Percentiles rank a stretch among this genome's conserved stretches.
Conservation (phyloP, 116 monocot species). For the Zostera marina region DNA sequence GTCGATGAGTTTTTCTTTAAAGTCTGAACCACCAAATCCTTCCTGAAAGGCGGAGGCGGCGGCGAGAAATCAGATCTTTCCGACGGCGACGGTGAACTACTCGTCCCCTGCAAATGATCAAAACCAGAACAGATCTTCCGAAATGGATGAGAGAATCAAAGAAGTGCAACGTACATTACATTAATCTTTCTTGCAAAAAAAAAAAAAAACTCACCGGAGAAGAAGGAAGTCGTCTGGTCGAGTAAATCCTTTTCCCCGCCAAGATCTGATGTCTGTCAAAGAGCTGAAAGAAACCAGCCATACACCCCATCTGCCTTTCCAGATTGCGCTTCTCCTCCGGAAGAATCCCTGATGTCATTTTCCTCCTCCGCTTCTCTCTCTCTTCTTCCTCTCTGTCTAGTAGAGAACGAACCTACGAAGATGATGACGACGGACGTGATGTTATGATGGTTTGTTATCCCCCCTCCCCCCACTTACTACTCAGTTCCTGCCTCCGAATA, state of each 20-base stretch:
- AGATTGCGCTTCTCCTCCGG: neutral
- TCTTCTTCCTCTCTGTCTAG: neutral
- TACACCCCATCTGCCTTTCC: constrained; percentile 83
- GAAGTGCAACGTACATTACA: too few relatives aligned
- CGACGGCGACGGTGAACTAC: constrained; percentile 55
- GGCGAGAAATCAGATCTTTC: constrained; percentile 48
- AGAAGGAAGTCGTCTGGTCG: constrained; percentile 27
- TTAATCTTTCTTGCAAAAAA: too few relatives aligned
- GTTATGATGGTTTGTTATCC: too few relatives aligned
- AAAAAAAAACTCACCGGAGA: constrained; percentile 17
- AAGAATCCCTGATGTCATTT: neutral
- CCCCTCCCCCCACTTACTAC: too few relatives aligned
- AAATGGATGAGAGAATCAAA: constrained; percentile 1
- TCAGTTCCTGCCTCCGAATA: too few relatives aligned
- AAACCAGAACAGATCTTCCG: neutral
- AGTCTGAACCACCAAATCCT: neutral
- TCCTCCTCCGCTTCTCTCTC: neutral
- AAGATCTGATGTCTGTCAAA: constrained; percentile 71
- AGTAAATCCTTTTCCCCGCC: constrained; percentile 31
- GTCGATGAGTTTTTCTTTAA: neutral
- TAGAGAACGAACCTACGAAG: too few relatives aligned
- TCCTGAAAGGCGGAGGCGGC: constrained; percentile 15
- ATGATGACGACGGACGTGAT: neutral
- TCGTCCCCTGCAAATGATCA: constrained; percentile 20
- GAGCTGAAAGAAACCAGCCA: constrained; percentile 82